Evolutionary conservation across 169 alveolate genomes (phyloP).

Genomic region (Sarcocystis neurona): DNA sequence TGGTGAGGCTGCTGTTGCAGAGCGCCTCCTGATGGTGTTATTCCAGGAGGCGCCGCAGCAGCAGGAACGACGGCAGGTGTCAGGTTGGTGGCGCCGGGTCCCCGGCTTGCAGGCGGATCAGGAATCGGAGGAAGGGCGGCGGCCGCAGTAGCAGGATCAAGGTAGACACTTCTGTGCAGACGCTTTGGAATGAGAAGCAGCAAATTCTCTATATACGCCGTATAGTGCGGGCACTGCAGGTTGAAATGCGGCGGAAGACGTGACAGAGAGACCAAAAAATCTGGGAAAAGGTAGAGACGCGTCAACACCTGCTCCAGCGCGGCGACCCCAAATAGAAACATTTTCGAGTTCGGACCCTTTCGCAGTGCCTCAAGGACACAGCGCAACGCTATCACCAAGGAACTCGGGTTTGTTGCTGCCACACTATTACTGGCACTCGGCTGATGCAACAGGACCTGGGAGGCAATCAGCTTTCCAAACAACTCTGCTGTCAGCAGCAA

Average conservation of each 20-base stretch:
- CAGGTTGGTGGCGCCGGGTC: too few relatives aligned
- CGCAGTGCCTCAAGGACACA: conserved; percentile 73
- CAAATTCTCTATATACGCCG: conserved; percentile 24
- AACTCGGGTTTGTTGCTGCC: conserved; percentile 55
- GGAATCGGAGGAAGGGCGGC: conserved; percentile 3
- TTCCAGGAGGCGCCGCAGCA: not conserved
- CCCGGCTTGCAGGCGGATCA: conserved; percentile 21
- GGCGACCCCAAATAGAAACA: conserved; percentile 73
- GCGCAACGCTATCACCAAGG: conserved; percentile 68
- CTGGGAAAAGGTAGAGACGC: conserved; percentile 39
- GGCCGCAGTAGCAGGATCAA: not conserved
- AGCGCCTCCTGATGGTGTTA: too few relatives aligned
- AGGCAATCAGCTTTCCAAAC: conserved; percentile 70
- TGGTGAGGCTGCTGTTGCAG: too few relatives aligned
- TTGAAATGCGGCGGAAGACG: conserved; percentile 9
- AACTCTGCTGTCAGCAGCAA: conserved; percentile 71
- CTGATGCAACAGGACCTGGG: conserved; percentile 61
- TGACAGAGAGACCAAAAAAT: conserved; percentile 46
- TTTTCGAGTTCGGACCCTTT: conserved; percentile 67
- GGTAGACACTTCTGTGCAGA: not conserved
- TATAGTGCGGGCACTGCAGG: conserved; percentile 48
- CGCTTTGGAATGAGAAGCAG: conserved; percentile 44
- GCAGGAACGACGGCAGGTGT: conserved; percentile 1
- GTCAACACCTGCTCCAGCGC: conserved; percentile 72
- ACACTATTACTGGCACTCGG: not conserved